phyloP scores from a whole-genome alignment of 805 yeast genomes.

The Ogataea paraovalis region DNA sequence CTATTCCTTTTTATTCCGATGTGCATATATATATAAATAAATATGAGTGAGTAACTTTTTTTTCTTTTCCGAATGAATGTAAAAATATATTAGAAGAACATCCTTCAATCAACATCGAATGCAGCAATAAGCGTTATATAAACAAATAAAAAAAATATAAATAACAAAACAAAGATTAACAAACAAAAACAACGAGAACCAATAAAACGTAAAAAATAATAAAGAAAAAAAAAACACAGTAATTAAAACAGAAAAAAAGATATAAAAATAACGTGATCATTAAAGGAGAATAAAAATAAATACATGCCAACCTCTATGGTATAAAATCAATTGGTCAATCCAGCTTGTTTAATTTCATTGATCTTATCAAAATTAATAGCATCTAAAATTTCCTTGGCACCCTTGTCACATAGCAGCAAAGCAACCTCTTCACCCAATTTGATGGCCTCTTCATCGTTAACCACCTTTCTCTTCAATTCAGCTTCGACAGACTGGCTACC shows the following conservation, averaged over 20 bases:
- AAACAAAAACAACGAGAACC: neutral
- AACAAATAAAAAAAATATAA: neutral
- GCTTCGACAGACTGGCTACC: constrained; percentile 70
- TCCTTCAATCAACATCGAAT: neutral
- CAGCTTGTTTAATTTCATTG: constrained; percentile 36
- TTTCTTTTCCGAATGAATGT: neutral
- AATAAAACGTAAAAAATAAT: neutral
- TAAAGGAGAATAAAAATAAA: neutral
- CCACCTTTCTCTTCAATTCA: constrained; percentile 35
- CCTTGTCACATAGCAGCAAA: constrained; percentile 56
- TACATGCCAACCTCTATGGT: neutral
- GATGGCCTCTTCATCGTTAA: constrained; percentile 55
- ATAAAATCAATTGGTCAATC: constrained; percentile 18
- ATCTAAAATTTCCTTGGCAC: constrained; percentile 82
- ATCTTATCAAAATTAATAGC: constrained; percentile 70
- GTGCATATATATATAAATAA: too few relatives aligned
- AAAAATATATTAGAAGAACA: neutral
- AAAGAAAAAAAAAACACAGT: neutral
- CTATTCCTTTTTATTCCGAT: neutral
- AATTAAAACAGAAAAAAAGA: neutral
- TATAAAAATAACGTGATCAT: neutral
- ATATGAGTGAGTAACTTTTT: neutral
- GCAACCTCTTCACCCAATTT: constrained; percentile 70
- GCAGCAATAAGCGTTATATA: neutral
- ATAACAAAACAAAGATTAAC: neutral